Base-by-base conservation (phyloP, 805 yeast species). In the Suhomyces xylopsoci region DNA sequence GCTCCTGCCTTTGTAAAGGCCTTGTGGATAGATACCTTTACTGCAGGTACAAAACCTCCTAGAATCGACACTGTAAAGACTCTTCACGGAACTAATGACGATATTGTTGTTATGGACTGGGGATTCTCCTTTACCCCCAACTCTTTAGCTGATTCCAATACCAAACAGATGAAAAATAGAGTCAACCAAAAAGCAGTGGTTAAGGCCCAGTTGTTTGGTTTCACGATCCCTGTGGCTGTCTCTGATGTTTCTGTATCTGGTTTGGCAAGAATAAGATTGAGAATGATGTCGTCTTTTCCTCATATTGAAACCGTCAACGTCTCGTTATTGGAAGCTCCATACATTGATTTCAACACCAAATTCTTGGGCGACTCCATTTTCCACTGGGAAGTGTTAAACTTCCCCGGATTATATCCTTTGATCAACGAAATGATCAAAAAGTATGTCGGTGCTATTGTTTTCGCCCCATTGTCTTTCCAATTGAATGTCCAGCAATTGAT, bases 101-200 rank as follows among this genome's bases (percentile, higher is more conserved):
- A 93, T 64, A 87, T 94, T 49, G 96, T 93, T 9, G 97, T 96
- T 50, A 94, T 94, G 97, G 99, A 94, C 70, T 93, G 97, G 97
- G 87, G 85, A 42, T 81, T 88, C 44, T 88, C 97, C 1, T 90
- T 92, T 74, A 87, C 90, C 25, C 99, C 99, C n/a, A 90, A 90
- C 69, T 88, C 91, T 40, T 70, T 83, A 48, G 87, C 87, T 42
- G 99, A 94, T 68, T 75, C 90, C 60, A 90, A 90, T 51, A 83
- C 85, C 25, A 89, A 93, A 63, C 97, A 94, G 69, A 68, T 87
- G 69, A 89, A 86, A 65, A 90, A 85, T 67, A 84, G 83, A 59
- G 92, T 91, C 43, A 91, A 92, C 69, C 96, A 92, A 65, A 83
- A 82, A 63, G 78, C 88, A 44, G 84, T 87, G 36, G 81, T 93